Percentiles rank a stretch among this genome's conserved stretches.
Conservation (phyloP, 306 rosid species). For the Sophora flavescens region DNA sequence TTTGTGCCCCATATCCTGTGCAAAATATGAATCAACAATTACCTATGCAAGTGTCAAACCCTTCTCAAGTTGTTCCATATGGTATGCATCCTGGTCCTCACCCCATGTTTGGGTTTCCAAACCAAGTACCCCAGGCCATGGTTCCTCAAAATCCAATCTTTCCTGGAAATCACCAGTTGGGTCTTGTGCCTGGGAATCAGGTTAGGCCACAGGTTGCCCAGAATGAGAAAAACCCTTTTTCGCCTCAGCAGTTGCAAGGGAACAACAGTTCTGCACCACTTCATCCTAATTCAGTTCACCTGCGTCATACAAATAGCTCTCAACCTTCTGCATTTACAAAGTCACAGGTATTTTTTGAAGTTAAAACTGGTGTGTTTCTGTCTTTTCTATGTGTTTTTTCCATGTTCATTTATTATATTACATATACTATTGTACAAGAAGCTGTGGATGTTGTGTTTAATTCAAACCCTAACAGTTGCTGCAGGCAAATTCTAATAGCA, state of each 20-base stretch:
- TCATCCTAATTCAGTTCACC: slow-evolving; percentile 34
- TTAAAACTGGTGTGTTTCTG: slow-evolving; percentile 1
- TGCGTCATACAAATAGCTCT: too few relatives aligned
- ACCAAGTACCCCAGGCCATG: slow-evolving; percentile 59
- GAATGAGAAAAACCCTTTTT: slow-evolving; percentile 55
- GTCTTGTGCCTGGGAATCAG: slow-evolving; percentile 59
- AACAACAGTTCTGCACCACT: slow-evolving; percentile 44
- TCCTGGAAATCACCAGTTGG: slow-evolving; percentile 54
- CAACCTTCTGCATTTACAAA: slow-evolving; percentile 4
- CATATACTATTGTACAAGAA: background rate
- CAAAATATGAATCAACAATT: slow-evolving; percentile 76
- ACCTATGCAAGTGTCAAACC: slow-evolving; percentile 62
- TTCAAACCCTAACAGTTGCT: slow-evolving; percentile 36
- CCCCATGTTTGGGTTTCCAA: slow-evolving; percentile 56
- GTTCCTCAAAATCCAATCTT: slow-evolving; percentile 60
- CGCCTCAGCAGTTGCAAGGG: slow-evolving; percentile 62
- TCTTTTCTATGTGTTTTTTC: slow-evolving; percentile 12
- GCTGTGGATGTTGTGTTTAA: slow-evolving; percentile 9
- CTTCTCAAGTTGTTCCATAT: slow-evolving; percentile 60
- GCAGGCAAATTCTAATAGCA: slow-evolving; percentile 62
- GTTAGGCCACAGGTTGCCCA: slow-evolving; percentile 53
- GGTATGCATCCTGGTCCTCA: slow-evolving; percentile 50
- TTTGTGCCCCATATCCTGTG: slow-evolving; percentile 55
- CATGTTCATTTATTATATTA: too few relatives aligned
- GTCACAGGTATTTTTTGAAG: slow-evolving; percentile 62